Evolutionary conservation across 768 basidiomycete species (phyloP), one percentile per base, ranked within the genome.

Genomic region (Jaapia argillacea): DNA sequence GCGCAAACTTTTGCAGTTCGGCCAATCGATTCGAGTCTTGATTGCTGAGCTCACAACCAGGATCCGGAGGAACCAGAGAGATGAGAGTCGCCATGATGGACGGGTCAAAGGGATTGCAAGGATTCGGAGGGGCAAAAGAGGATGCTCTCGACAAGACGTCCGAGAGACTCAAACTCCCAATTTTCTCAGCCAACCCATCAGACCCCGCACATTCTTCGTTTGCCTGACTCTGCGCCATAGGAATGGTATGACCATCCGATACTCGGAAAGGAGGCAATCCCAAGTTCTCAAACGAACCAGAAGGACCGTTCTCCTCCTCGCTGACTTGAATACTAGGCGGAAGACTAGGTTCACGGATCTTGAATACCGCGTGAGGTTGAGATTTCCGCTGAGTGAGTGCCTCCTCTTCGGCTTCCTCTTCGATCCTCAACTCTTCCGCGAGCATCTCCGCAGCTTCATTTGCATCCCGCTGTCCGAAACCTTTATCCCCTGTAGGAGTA

Each of bases 21-120:
- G 79, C 80, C 36, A 96, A 69, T 56, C 70, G 73, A 27, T 71
- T 67, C 1, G 79, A 71, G 10, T 78, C 71, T 39, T 69, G 61
- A 6, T 65, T 58, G 28, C 72, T 65, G 24, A 82, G 58, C 47
- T 89, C 80, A 54, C 75, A 85, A 44, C 71, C 72, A 4, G 68
- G 59, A 51, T 87, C 82, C 5, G 67, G 62, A 41, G 74, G 77
- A 46, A 79, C 70, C 45, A 71, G 71, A 3, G 79, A 75, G 20
- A 98, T 67, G 6, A 93, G 58, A 0, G 72, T 67, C 0, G 73
- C 67, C 20, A 89, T 53, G 43, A 87, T 76, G 1, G 75, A 59
- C 3, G 73, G 70, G 48, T 87, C 81, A 53, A 83, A 85, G 3
- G 93, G 85, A 59, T 88, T 83, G 67, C 91, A 94, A 4, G 92